A percentile compares a stretch with the other conserved stretches of the same genome.
Evolutionary conservation across 1,284 basidiomycete species (phyloP).

Genomic region (Irpex rosettiformis): DNA sequence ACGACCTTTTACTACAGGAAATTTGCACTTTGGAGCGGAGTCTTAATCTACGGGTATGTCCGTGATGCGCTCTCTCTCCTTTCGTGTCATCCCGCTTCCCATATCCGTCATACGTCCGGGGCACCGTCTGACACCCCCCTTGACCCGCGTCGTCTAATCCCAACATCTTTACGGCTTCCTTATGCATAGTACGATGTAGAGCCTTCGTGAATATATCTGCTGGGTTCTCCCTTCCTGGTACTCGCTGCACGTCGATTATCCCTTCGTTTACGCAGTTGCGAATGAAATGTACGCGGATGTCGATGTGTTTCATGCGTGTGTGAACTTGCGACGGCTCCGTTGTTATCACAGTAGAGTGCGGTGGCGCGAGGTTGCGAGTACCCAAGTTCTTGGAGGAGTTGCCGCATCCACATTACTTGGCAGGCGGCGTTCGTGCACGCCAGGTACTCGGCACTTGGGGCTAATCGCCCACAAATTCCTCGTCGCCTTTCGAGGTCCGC

Average conservation of each 20-base stretch:
- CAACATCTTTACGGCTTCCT: background rate
- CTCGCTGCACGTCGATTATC: conserved; percentile 17
- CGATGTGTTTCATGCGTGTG: conserved; percentile 38
- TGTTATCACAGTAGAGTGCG: conserved; percentile 29
- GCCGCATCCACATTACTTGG: conserved; percentile 31
- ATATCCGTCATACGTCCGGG: background rate
- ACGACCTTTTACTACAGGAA: background rate
- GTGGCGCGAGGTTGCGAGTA: conserved; percentile 13
- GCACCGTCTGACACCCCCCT: background rate
- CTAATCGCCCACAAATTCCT: background rate
- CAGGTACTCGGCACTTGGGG: conserved; percentile 26
- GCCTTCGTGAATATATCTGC: conserved; percentile 32
- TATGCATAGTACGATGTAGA: conserved; percentile 5
- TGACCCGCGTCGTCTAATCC: background rate
- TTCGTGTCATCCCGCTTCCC: too few species aligned
- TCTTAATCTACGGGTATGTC: background rate
- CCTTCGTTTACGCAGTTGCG: conserved; percentile 27
- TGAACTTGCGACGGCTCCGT: conserved; percentile 26
- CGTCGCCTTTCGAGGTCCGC: background rate
- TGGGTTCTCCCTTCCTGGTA: conserved; percentile 20
- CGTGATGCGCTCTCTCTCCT: background rate
- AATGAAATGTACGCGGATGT: conserved; percentile 32
- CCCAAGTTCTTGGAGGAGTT: conserved; percentile 27
- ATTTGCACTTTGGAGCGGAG: background rate
- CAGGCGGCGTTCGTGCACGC: conserved; percentile 27